Conservation (phyloP, 1,284 basidiomycete genomes). For the Porogramme epimiltina region DNA sequence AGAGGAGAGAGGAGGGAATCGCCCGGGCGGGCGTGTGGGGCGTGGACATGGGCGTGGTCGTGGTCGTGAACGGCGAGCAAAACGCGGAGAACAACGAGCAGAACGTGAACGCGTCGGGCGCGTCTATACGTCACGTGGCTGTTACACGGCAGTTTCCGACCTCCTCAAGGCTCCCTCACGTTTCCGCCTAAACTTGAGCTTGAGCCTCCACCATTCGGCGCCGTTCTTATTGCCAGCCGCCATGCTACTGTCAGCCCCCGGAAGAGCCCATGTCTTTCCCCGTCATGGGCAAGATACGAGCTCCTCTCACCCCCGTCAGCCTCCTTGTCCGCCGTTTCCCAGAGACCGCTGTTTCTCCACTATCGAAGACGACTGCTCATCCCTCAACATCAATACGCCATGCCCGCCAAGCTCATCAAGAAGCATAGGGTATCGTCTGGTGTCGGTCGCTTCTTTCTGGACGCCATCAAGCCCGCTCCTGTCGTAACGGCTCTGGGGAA, state of each 20-base stretch:
- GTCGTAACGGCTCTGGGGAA: slow-evolving; percentile 25
- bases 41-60: no score
- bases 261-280: no score
- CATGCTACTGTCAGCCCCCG: slow-evolving; percentile 1
- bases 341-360: no score
- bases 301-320: no score
- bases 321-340: no score
- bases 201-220: no score
- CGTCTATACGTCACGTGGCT: slow-evolving; percentile 19
- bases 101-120: slow-evolving; percentile 12
- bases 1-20: slow-evolving; percentile 38
- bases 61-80: slow-evolving; percentile 14
- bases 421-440: slow-evolving; percentile 9
- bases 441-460: slow-evolving; percentile 22
- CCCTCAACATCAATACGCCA: no score
- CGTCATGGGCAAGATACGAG: neutral
- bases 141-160: neutral
- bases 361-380: no score
- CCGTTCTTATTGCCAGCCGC: no score
- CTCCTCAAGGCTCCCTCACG: no score
- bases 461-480: slow-evolving; percentile 24
- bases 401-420: slow-evolving; percentile 4
- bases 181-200: no score
- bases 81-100: slow-evolving; percentile 9
- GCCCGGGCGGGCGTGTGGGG: slow-evolving; percentile 31